Base-by-base conservation (phyloP, 768 basidiomycete species). In the Steccherinum ochraceum region DNA sequence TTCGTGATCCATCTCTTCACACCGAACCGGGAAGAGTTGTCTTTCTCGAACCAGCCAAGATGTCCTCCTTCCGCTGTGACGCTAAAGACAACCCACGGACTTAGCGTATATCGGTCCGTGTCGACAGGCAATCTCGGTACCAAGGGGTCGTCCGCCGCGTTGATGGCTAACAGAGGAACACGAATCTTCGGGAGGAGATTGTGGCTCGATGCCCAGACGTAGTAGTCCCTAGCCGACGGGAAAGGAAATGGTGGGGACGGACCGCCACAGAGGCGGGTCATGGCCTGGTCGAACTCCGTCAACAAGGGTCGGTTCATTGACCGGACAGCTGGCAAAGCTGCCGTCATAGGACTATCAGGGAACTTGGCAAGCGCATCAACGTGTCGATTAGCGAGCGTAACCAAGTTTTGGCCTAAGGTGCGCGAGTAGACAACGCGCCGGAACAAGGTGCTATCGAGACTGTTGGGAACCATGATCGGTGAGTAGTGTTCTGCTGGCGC, bases 21-120 rank as follows among this genome's bases (percentile, higher is more conserved):
- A 1, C 51, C 40, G 18, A 48, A 52, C 20, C 51, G 40, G 7
- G 46, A 55, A 18, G 52, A 53, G 10, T 40, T 43, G n/a, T 51
- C 43, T n/a, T 56, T 65, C 66, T 86, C 78, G 58, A 89, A 90
- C 89, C 89, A 94, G 30, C 91, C 91, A 12, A 92, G 72, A 68
- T 91, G 89, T 0, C 89, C 88, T 1, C 88, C 90, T 19, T 71
- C 67, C 24, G 70, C 65, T 0, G 90, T 89, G 44, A 84, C 61
- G 19, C 71, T 81, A 69, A 84, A 79, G 2, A 78, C 70, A 12
- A 83, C 76, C 60, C 76, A 76, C 47, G 59, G 41, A 40, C 52
- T 50, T 24, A 56, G 18, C 4, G 70, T 71, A 56, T 79, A 80
- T 21, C 71, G 74, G 51, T 71, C 74, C 5, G 71, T 72, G 51